These are phyloP conservation scores for Castanea mollissima DNA, from an alignment of 306 rosid genomes.

Conservation along the genomic window DNA sequence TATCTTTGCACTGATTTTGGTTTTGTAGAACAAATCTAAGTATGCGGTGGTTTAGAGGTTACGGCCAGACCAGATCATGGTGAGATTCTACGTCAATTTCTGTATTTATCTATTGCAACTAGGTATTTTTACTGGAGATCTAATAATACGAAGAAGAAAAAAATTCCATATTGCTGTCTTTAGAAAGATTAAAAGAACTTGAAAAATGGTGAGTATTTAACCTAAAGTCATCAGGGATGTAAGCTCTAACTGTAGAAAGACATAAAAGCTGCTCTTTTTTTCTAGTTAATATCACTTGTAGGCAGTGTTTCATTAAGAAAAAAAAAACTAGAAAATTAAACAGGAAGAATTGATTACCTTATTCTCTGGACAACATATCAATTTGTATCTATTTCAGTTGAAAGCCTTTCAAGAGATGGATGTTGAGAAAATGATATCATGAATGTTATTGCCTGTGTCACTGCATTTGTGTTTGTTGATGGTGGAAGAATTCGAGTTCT, in stretches of 20 bases:
- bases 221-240: not conserved
- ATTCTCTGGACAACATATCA: not conserved
- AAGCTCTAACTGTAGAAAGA: not conserved
- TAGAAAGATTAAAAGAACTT: not conserved
- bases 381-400: not conserved
- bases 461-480: constrained; percentile 12
- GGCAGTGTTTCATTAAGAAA: not conserved
- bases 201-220: not conserved
- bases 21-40: not conserved
- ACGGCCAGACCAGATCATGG: not conserved
- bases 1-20: not conserved
- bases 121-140: not conserved
- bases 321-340: not conserved
- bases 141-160: not conserved
- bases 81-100: not conserved
- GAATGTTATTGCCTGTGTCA: not conserved
- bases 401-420: not conserved
- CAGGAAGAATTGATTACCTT: not conserved
- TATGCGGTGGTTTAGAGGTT: not conserved
- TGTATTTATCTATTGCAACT: not conserved
- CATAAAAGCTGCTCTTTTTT: not conserved
- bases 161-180: not conserved
- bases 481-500: constrained; percentile 1
- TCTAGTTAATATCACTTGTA: not conserved
- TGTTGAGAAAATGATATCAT: not conserved